Evolutionary conservation across 1,284 basidiomycete species (phyloP).

Genomic region (Mycosarcoma maydis): DNA sequence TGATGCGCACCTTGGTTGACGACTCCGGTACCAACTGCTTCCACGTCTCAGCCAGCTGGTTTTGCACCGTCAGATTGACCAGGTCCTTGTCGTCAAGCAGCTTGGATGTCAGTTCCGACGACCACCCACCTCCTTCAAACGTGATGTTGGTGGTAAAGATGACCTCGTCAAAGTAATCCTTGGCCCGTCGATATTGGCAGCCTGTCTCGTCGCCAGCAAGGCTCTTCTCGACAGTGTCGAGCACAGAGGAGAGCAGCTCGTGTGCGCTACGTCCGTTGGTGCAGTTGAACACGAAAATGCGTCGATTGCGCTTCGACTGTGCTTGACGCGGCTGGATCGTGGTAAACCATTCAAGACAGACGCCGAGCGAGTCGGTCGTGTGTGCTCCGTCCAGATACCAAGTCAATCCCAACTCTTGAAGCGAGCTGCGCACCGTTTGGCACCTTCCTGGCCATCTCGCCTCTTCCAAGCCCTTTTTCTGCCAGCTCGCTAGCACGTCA

Average conservation of each 20-base stretch:
- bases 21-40: constrained; percentile 23
- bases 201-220: neutral
- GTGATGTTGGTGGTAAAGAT: constrained; percentile 97
- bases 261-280: constrained; percentile 86
- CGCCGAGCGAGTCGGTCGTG: constrained; percentile 87
- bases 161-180: constrained; percentile 77
- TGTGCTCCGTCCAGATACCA: constrained; percentile 98
- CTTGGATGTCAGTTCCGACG: constrained; percentile 71
- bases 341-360: constrained; percentile 84
- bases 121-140: constrained; percentile 85
- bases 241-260: constrained; percentile 76
- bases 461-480: constrained; percentile 75
- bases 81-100: constrained; percentile 54
- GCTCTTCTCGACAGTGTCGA: constrained; percentile 61
- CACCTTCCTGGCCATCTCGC: constrained; percentile 97
- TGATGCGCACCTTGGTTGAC: constrained; percentile 71
- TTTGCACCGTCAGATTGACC: constrained; percentile 54
- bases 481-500: constrained; percentile 61
- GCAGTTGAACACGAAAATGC: constrained; percentile 93
- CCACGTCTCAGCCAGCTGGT: constrained; percentile 57
- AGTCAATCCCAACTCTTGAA: constrained; percentile 68
- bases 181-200: constrained; percentile 7
- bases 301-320: constrained; percentile 62
- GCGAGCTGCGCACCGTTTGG: constrained; percentile 77
- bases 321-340: constrained; percentile 13